These are phyloP conservation scores for Aspergillus calidoustus DNA, from an alignment of 2,329 filamentous ascomycete species.

Conservation along the genomic window DNA sequence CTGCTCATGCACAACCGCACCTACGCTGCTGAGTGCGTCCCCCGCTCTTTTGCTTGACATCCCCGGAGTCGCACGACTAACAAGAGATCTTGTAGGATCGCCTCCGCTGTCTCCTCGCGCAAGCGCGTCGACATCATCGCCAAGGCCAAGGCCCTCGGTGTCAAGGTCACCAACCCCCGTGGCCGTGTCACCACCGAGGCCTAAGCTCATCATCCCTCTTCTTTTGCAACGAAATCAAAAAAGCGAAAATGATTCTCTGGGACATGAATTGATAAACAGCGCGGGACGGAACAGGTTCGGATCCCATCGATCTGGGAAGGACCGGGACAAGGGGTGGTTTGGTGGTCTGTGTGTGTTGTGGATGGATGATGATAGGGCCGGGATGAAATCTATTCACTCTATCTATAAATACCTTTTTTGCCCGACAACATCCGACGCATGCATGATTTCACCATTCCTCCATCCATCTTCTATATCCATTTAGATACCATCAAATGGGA, in stretches of 20 bases:
- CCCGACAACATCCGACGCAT: too few species aligned
- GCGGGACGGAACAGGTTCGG: conserved; percentile 5
- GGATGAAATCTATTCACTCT: background rate
- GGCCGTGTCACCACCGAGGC: conserved; percentile 97
- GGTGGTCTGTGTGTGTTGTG: background rate
- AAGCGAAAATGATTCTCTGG: conserved; percentile 21
- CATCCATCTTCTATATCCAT: background rate
- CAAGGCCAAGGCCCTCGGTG: conserved; percentile 95
- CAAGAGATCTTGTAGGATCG: conserved; percentile 68
- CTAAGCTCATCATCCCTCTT: conserved; percentile 46
- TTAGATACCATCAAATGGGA: background rate
- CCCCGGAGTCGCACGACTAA: background rate
- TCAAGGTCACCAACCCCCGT: conserved; percentile 99
- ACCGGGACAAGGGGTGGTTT: conserved; percentile 27
- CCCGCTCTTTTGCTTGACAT: background rate
- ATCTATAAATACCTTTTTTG: background rate
- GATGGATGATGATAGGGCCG: background rate
- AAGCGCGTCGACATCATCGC: conserved; percentile 98
- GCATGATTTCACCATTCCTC: background rate
- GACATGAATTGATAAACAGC: conserved; percentile 14
- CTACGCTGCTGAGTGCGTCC: conserved; percentile 93
- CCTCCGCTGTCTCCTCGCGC: conserved; percentile 95
- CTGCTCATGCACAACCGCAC: conserved; percentile 99
- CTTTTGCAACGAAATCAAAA: conserved; percentile 22
- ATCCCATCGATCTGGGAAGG: background rate